Base-by-base conservation (phyloP, 257 asterid species). In the Nemophila menziesii region DNA sequence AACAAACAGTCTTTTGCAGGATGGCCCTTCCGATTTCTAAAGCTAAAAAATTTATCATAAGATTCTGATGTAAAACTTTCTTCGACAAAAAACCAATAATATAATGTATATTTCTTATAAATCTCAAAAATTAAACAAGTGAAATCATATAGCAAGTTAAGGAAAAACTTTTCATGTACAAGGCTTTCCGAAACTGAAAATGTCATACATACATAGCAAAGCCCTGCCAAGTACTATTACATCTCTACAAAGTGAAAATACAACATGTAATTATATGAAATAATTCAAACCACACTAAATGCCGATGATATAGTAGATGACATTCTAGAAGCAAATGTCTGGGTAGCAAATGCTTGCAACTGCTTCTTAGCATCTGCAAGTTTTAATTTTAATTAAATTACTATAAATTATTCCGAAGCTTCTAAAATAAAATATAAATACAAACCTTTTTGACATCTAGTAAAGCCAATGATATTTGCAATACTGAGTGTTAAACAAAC, bases 381-480 rank as follows among this genome's bases (percentile, higher is more conserved):
- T 36, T n/a, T n/a, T n/a, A n/a, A n/a, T n/a, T n/a, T n/a, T n/a
- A n/a, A n/a, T n/a, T n/a, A n/a, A 40, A 56, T 43, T 33, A 22
- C 48, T 27, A 2, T 42, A 12, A 8, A 46, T 19, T 13, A 2
- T 16, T 17, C 26, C 14, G 20, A 46, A 52, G 16, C 3, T 16
- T 39, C 18, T 11, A 43, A 42, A 21, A 36, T 34, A 43, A 27
- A 2, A 29, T 19, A 20, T 11, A 21, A 24, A 16, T 43, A 53
- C 72, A 34, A 54, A 85, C 99, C 99, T 85, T 90, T 90, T 54
- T 79, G 85, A 71, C 99, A 90, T 66, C 70, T 81, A 21, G 96
- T 90, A 69, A 90, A 90, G 70, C 95, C 97, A 63, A 90, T 71
- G 46, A 90, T 90, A 66, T 90, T 90, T 55, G 99, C 99, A 52